Base-by-base conservation (phyloP, 305 asterid genomes). In the Fraxinus paxiana region DNA sequence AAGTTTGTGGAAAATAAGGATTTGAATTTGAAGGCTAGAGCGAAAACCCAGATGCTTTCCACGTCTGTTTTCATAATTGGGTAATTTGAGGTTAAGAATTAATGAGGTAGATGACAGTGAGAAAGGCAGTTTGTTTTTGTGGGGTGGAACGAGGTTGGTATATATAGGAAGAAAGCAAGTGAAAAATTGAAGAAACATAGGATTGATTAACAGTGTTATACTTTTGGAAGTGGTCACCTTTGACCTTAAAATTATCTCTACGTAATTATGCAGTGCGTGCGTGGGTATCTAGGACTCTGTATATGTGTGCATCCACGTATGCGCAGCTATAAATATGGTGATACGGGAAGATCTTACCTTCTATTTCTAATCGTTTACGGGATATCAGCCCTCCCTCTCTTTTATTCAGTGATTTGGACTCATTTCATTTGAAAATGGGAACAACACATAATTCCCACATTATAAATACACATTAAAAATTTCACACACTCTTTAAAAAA, bases 31-130 rank as follows among this genome's bases (percentile, higher is more conserved):
- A 94, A 83, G 76, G 85, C 88, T 1, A 94, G 46, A 5, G 91
- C 89, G 0, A 91, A 86, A 38, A 91, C 26, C 93, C 93, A 91
- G 35, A 88, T 86, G 78, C 85, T 91, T 74, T 94, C 96, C 1
- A 87, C 86, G 35, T 90, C 73, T 54, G 87, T 86, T 82, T 46
- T 82, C 81, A 89, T 87, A 8, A 22, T 63, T 63, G 72, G n/a
- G 33, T 63, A 54, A 54, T 51, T 51, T 51, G 63, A 51, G 63
- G 24, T 51, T 43, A 56, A n/a, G 30, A 56, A 17, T 17, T 54
- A n/a, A 56, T 20, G 10, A 56, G 26, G 69, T 20, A 17, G 69
- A 6, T 3, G 24, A n/a, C 24, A 54, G 26, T 54, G 30, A 56
- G 67, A 56, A 56, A 56, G 30, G 69, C 26, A 6, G 30, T 18